These are phyloP conservation scores for Hydnum rufescens DNA, from an alignment of 768 basidiomycete species.

Conservation along the genomic window DNA sequence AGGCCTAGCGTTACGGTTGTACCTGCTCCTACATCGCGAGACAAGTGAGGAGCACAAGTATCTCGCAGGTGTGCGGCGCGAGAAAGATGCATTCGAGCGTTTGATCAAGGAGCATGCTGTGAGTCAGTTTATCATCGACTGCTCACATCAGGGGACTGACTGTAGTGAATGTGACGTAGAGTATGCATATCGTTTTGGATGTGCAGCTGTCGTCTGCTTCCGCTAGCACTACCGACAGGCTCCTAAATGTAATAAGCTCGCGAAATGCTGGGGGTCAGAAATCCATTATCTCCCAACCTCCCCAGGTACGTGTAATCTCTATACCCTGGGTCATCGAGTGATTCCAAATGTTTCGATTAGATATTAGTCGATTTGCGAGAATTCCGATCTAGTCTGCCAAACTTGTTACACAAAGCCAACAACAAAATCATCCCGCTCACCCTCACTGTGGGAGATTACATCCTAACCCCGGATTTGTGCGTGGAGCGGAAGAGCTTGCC, in stretches of 20 bases:
- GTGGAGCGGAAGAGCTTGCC: constrained; percentile 90
- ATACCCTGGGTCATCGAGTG: not conserved
- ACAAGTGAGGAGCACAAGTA: constrained; percentile 95
- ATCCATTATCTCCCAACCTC: constrained; percentile 41
- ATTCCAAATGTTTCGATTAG: not conserved
- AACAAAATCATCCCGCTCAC: constrained; percentile 78
- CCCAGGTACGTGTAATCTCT: constrained; percentile 25
- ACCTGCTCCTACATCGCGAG: constrained; percentile 87
- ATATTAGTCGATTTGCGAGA: constrained; percentile 59
- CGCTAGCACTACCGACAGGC: constrained; percentile 9
- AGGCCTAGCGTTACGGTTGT: constrained; percentile 67
- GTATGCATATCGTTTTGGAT: constrained; percentile 53
- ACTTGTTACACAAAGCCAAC: constrained; percentile 64
- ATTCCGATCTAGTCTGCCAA: constrained; percentile 82
- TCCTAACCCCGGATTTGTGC: constrained; percentile 85
- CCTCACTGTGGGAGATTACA: constrained; percentile 88
- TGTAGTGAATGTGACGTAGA: no score
- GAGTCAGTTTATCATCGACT: constrained; percentile 22
- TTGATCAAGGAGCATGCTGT: constrained; percentile 86
- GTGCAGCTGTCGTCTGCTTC: constrained; percentile 16
- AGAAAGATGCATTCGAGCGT: constrained; percentile 86
- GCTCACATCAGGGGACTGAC: not conserved
- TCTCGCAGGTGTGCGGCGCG: constrained; percentile 65
- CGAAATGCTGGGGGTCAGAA: constrained; percentile 74
- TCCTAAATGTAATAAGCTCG: constrained; percentile 65